Evolutionary conservation across 2,329 filamentous ascomycete species (phyloP), one percentile per base, ranked within the genome.

Genomic region (Hypoxylon sp.): DNA sequence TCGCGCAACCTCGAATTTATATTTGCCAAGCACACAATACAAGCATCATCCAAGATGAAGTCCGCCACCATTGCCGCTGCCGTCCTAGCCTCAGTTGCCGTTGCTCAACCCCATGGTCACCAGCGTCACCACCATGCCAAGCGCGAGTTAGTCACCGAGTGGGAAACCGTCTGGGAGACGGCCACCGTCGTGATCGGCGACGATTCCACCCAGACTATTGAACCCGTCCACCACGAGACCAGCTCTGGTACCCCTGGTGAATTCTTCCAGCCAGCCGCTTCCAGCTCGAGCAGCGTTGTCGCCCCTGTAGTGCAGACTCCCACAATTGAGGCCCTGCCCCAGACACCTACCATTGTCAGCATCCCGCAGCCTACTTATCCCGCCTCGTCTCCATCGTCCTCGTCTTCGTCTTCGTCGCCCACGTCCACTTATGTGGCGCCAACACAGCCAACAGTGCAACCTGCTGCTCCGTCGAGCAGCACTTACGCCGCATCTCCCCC

Each of bases 151-250:
- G 81, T 85, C 71, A 86, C 84, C 46, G 77, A 80, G 50, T 81
- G 78, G 78, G 80, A 78, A 17, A 82, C 80, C 6, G 83, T 83
- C 73, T 87, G 83, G 80, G 84, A 87, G 72, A 86, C 83, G 6
- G 82, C 85, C 72, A 82, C 81, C 2, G 83, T 88, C 67, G 84
- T 85, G 65, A 75, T 88, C 60, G 86, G 87, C 72, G 79, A 80
- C 37, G 83, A 80, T 70, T 81, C 82, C 72, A 88, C 86, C 60
- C 68, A 82, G 75, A 82, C 79, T 72, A 73, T 86, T 75, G 77
- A 76, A 24, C 80, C 82, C 11, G 75, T 75, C 46, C 44, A 60
- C 19, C 58, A 70, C 2, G 55, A 61, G 57, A 60, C 70, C 53
- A 57, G 35, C 54, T 46, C 61, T 7, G 63, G 60, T 19, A 65